Evolutionary conservation across 441 rosid species (phyloP), one percentile per base, ranked within the genome.

Genomic region (Capsella rubella): DNA sequence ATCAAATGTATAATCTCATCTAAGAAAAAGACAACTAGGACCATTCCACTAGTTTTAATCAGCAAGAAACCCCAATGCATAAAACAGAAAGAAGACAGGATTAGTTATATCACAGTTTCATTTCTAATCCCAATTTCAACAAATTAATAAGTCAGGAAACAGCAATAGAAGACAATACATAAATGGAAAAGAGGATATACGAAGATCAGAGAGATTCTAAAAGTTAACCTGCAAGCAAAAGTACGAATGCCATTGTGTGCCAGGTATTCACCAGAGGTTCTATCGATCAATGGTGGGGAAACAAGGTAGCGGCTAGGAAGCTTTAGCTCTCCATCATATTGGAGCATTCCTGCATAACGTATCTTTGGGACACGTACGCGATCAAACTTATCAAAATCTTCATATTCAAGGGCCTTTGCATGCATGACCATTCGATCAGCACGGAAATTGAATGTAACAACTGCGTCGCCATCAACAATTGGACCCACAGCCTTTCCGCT

Each of bases 341-440:
- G 87, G 77, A 95, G 99, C 99, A 95, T 92, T 66, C 99, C 99
- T 72, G 99, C 93, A 42, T 92, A 95, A 63, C 78, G 86, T 35
- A 95, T 86, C 84, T 90, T 91, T 31, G 99, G 99, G 50, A 89
- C 54, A 42, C 96, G 77, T 15, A 93, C 94, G 25, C 99, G 87
- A 82, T 93, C 99, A 80, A 95, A 92, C 78, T 87, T 87, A 82
- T 92, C 95, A 67, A 95, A 95, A 67, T 93, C 81, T 45, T 85
- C 88, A 65, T 93, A 89, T 49, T 95, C 97, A 6, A 95, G 97
- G 1, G 99, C 89, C 84, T 95, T 95, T 2, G 99, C 99, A 72
- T 76, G 81, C 99, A 95, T 95, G 74, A 78, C 84, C 98, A 95
- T 95, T 6, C 99, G 92, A 83, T 95, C 99, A 67, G 99, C 99